Percentiles rank a stretch among this genome's conserved stretches.
Evolutionary conservation across 2,329 filamentous ascomycete genomes (phyloP).

Genomic region (Colletotrichum eremochloae): DNA sequence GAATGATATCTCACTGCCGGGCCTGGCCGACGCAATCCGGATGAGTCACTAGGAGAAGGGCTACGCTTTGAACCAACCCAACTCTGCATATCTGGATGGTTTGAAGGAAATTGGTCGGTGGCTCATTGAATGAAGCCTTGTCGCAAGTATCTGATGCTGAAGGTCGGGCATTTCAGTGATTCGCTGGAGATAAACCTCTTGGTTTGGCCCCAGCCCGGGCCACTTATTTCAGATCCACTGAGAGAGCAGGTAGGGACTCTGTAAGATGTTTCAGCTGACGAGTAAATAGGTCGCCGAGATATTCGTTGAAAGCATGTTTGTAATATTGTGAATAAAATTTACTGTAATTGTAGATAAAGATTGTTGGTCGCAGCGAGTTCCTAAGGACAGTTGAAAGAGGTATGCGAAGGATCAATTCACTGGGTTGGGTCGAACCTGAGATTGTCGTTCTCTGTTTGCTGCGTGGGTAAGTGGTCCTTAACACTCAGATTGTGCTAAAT

Average conservation of each 20-base stretch:
- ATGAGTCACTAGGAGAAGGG: background rate
- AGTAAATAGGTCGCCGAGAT: background rate
- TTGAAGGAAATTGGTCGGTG: background rate
- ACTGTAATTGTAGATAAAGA: background rate
- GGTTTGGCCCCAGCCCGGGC: background rate
- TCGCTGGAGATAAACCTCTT: background rate
- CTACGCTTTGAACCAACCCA: background rate
- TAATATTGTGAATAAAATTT: background rate
- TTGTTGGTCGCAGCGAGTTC: too few species aligned
- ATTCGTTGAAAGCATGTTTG: background rate
- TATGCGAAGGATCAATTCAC: background rate
- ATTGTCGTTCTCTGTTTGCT: rapidly evolving
- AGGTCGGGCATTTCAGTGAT: background rate
- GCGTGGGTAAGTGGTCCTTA: background rate
- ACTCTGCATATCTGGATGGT: background rate
- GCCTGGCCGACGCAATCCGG: background rate
- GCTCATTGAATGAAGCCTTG: background rate
- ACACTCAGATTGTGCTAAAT: rapidly evolving
- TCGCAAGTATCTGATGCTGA: background rate
- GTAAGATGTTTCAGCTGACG: background rate
- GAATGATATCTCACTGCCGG: background rate
- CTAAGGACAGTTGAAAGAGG: background rate
- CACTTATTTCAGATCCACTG: background rate
- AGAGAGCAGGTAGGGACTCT: background rate
- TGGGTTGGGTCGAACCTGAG: background rate